Conservation (phyloP, 2,329 filamentous ascomycete genomes). For the Stagonosporopsis tanaceti region DNA sequence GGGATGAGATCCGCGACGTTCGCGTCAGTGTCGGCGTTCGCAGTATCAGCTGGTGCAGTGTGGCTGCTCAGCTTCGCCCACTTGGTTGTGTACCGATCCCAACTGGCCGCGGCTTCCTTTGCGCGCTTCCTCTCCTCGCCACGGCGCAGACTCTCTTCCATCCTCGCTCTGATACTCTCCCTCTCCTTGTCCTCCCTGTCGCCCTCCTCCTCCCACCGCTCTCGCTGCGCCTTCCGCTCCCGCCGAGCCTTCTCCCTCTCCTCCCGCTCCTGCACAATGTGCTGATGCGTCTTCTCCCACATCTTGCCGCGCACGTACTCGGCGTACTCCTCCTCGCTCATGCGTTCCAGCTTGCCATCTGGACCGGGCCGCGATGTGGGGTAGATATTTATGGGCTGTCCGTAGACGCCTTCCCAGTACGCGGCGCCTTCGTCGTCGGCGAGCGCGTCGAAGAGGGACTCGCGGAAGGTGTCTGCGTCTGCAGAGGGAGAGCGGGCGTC, state of each 20-base stretch:
- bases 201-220: conserved; percentile 52
- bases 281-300: conserved; percentile 94
- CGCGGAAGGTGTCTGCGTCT: conserved; percentile 22
- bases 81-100: conserved; percentile 68
- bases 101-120: conserved; percentile 66
- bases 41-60: conserved; percentile 5
- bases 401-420: conserved; percentile 97
- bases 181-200: conserved; percentile 53
- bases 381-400: conserved; percentile 90
- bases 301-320: conserved; percentile 84
- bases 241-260: conserved; percentile 57
- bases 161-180: conserved; percentile 64
- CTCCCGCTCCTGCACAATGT: conserved; percentile 80
- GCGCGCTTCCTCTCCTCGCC: conserved; percentile 69
- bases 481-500: conserved; percentile 53
- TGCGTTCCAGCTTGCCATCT: conserved; percentile 73
- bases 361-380: conserved; percentile 62
- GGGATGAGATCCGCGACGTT: conserved; percentile 57
- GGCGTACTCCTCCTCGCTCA: conserved; percentile 94
- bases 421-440: conserved; percentile 94
- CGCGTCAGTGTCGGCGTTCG: conserved; percentile 14
- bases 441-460: conserved; percentile 82
- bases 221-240: conserved; percentile 54
- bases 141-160: conserved; percentile 73
- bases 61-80: conserved; percentile 67